Base-by-base conservation (phyloP, 805 yeast genomes). In the Pichia exigua region DNA sequence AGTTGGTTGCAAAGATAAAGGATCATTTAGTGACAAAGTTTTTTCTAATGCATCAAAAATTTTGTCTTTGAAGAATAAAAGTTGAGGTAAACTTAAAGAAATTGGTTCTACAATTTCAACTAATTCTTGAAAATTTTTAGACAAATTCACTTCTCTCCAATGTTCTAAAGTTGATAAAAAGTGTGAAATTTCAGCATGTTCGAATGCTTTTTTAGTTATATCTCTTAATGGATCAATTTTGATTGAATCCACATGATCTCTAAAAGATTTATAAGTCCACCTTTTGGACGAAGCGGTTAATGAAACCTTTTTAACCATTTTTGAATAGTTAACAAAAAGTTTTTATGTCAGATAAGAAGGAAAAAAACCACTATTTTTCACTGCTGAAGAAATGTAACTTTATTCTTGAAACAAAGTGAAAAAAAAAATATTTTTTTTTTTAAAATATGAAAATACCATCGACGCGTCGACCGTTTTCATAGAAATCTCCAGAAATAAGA, bases 121-220 rank as follows among this genome's bases (percentile, higher is more conserved):
- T 59, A 90, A 85, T 2, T 76, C 80, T 1, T 83, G 76, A 62
- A 88, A 94, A 44, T 74, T 73, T 5, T 81, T 82, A 42, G 96
- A 83, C 51, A 87, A 69, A 64, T 91, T 92, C 52, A 87, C 80
- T 62, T 94, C 98, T 52, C 73, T 77, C 97, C 98, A 92, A 59
- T 87, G 89, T 45, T 85, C 84, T 54, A 86, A 72, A 0, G 96
- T 82, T 13, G 94, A 78, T 28, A 85, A 67, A 59, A 91, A 87
- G 66, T 86, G 91, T 1, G 96, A 89, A 2, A 82, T 67, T 54
- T 85, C 92, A 39, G 78, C 87, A 55, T 82, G 79, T 61, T 85
- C 86, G 60, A 80, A 83, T 1, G 81, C 83, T 60, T 86, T 74
- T 55, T 75, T 79, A 24, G 73, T 69, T 40, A 83, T 66, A 48